Percentiles rank a stretch among this genome's conserved stretches.
phyloP scores from a whole-genome alignment of 106 monocot genomes.

The Acanthochlamys bracteata region DNA sequence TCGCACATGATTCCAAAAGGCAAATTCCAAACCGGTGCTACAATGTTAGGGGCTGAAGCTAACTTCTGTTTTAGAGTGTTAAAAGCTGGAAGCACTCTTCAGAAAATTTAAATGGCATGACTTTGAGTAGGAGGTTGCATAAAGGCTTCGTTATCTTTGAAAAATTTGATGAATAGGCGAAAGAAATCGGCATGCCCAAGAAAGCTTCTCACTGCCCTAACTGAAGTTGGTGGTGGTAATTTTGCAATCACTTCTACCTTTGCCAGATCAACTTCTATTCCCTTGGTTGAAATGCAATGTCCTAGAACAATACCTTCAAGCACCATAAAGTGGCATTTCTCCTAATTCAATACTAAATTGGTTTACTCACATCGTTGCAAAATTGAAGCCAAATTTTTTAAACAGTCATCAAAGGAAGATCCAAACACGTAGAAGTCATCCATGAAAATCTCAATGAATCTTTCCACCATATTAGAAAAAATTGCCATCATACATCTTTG shows the following conservation, averaged over 20 bases:
- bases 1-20: not conserved
- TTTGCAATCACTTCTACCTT: not conserved
- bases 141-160: not conserved
- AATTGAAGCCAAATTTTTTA: not conserved
- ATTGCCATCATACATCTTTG: slow-evolving; percentile 6
- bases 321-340: slow-evolving; percentile 1
- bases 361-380: not conserved
- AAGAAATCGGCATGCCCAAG: not conserved
- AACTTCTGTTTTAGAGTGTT: not conserved
- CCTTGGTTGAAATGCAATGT: not conserved
- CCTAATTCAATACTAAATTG: slow-evolving; percentile 1
- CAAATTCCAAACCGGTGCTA: not conserved
- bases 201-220: not conserved
- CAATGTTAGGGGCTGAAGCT: not conserved
- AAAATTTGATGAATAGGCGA: not conserved
- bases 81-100: not conserved
- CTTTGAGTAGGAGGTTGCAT: not conserved
- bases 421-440: slow-evolving; percentile 6
- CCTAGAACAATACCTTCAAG: too few relatives aligned
- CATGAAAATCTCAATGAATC: slow-evolving; percentile 6
- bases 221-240: not conserved
- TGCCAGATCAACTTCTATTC: not conserved
- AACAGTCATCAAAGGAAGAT: slow-evolving; percentile 5
- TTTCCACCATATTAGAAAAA: slow-evolving; percentile 4
- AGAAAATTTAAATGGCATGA: not conserved